phyloP scores from a whole-genome alignment of 352 stramenopile species.

The Globisporangium uncinulatum region DNA sequence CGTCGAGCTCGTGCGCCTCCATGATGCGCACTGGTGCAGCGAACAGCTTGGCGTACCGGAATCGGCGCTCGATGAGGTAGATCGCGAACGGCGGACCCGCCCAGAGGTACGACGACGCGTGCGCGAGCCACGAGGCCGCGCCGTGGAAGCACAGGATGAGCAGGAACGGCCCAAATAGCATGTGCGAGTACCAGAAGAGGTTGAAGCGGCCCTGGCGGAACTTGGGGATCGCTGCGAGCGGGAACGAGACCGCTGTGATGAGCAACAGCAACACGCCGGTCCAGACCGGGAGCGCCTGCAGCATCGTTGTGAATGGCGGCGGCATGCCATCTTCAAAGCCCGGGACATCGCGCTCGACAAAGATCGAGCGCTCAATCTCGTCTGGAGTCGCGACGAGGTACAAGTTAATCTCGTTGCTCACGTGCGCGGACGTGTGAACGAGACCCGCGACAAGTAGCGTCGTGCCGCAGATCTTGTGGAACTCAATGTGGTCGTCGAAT shows the following conservation, averaged over 20 bases:
- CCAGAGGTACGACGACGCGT: conserved; percentile 55
- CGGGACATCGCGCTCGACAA: conserved; percentile 45
- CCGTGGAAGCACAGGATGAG: conserved; percentile 61
- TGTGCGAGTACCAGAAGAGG: conserved; percentile 80
- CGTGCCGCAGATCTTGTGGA: conserved; percentile 72
- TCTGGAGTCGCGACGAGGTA: conserved; percentile 64
- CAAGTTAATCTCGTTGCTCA: conserved; percentile 66
- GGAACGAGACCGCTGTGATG: conserved; percentile 66
- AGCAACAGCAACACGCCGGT: conserved; percentile 63
- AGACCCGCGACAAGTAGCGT: conserved; percentile 49
- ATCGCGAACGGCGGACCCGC: conserved; percentile 56
- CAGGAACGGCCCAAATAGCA: conserved; percentile 70
- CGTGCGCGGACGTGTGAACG: conserved; percentile 56
- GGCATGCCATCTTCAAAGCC: conserved; percentile 33
- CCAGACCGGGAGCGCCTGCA: conserved; percentile 65
- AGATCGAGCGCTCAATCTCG: conserved; percentile 52
- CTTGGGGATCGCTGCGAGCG: conserved; percentile 61
- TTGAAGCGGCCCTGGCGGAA: conserved; percentile 76
- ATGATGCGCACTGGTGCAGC: conserved; percentile 55
- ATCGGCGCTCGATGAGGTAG: conserved; percentile 68
- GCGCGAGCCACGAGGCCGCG: conserved; percentile 56
- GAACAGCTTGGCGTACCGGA: conserved; percentile 71
- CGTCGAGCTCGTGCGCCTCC: conserved; percentile 57
- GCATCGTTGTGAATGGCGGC: conserved; percentile 61
- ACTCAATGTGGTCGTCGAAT: conserved; percentile 76